Base-by-base conservation (phyloP, 2,329 filamentous ascomycete genomes). In the Trichoderma afroharzianum region DNA sequence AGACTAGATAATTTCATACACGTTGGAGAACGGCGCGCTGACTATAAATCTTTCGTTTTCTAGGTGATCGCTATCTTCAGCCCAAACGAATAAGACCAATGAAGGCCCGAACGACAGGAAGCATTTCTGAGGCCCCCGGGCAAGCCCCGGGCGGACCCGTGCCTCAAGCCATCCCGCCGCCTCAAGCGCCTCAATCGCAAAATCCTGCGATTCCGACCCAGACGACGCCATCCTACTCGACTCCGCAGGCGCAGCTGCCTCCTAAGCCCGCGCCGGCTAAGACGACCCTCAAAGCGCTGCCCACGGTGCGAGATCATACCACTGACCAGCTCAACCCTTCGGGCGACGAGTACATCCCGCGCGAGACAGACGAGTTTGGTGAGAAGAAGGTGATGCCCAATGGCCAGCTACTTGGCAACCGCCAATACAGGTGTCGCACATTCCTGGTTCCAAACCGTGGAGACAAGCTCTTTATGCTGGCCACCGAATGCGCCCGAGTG, bases 381-480 rank as follows among this genome's bases (percentile, higher is more conserved):
- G 96, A 99, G 84, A 94, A 93, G 81, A 99, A 99, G 85, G 95
- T 98, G 30, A 90, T 93, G 80, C 81, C 87, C 26, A 93, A 94
- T 76, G 96, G 96, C 53, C 91, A 95, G 78, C 89, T 95, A 26
- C 87, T 92, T 32, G 95, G 94, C 73, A 90, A 88, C 26, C 93
- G 96, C 76, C 92, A 95, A 78, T 99, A 98, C 84, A 91, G 93
- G 80, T 98, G 95, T 82, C 88, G 95, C 74, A 98, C 95, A 1
- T 99, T 99, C 80, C 90, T 93, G 75, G 95, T 99, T 4, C 94
- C 95, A 21, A 91, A 97, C 77, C 88, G 96, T 76, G 94, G 93
- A 32, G 92, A 97, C 75, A 98, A 98, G 82, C 88, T 98, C 6
- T 99, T 98, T 83, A 99, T 99, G 96, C 89, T 99, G 67, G 96